A percentile compares a stretch with the other conserved stretches of the same genome.
Conservation (phyloP, 805 yeast species). For the Tetrapisispora pingtungensis region DNA sequence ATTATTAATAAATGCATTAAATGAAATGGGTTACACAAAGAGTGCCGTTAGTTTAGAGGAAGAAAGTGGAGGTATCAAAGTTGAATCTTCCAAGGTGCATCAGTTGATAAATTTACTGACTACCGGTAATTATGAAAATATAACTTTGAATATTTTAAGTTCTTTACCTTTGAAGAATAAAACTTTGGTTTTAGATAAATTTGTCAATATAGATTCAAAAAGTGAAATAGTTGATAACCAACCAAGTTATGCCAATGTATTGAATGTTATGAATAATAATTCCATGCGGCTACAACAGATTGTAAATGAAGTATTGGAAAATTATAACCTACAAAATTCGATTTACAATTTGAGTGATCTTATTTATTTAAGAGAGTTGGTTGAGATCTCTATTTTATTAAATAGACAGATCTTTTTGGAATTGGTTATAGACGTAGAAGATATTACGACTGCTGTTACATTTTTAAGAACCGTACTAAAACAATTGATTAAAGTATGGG, state of each 20-base stretch:
- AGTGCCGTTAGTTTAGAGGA: constrained; percentile 33
- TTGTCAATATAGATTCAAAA: not conserved
- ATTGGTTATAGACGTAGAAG: constrained; percentile 14
- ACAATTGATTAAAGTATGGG: constrained; percentile 22
- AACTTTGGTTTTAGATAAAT: constrained; percentile 4
- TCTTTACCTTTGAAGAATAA: constrained; percentile 23
- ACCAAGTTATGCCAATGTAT: not conserved
- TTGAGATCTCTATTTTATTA: constrained; percentile 20
- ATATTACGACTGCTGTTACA: constrained; percentile 13
- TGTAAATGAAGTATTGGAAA: not conserved
- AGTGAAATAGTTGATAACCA: not conserved
- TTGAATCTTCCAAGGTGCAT: constrained; percentile 36
- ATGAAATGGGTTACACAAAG: constrained; percentile 38
- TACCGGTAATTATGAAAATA: constrained; percentile 34
- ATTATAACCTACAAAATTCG: not conserved
- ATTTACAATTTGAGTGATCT: not conserved
- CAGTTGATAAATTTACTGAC: constrained; percentile 32
- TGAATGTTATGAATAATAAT: not conserved
- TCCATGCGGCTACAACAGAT: not conserved
- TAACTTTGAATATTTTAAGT: constrained; percentile 22
- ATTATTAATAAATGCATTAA: constrained; percentile 40
- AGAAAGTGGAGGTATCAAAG: constrained; percentile 33
- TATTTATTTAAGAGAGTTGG: constrained; percentile 6
- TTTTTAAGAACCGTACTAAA: constrained; percentile 20
- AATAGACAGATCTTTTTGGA: constrained; percentile 24